phyloP scores from a whole-genome alignment of 345 rosid species.

The Dovyalis caffra region DNA sequence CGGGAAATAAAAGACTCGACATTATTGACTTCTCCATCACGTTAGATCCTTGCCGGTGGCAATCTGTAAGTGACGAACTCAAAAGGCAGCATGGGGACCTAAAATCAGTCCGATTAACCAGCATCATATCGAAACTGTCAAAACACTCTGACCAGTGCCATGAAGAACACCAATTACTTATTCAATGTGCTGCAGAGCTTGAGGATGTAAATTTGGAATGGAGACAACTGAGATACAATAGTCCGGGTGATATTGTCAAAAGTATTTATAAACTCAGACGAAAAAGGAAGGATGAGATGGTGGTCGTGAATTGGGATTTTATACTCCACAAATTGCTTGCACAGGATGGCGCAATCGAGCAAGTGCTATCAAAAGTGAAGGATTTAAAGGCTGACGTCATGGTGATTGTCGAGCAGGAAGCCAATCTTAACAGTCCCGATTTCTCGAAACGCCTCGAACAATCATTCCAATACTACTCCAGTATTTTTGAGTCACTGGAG shows the following conservation, averaged over 20 bases:
- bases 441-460: neutral
- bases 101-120: neutral
- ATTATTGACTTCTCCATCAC: neutral
- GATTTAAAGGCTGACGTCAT: neutral
- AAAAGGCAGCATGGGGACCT: neutral
- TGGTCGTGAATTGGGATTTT: slow-evolving; percentile 76
- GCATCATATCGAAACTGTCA: neutral
- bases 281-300: slow-evolving; percentile 50
- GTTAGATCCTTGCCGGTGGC: neutral
- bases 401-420: neutral
- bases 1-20: neutral
- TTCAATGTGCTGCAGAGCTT: no score
- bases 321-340: slow-evolving; percentile 65
- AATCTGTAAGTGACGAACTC: fast-evolving
- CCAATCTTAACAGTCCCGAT: neutral
- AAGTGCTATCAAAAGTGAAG: slow-evolving; percentile 23
- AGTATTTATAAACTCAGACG: slow-evolving; percentile 43
- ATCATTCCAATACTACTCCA: neutral
- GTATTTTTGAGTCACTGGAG: neutral
- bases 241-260: slow-evolving; percentile 68
- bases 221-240: slow-evolving; percentile 50
- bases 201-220: neutral
- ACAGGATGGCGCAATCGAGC: slow-evolving; percentile 39
- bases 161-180: neutral
- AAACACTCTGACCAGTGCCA: neutral